phyloP scores from a whole-genome alignment of 805 yeast genomes.

The Yarrowia deformans region DNA sequence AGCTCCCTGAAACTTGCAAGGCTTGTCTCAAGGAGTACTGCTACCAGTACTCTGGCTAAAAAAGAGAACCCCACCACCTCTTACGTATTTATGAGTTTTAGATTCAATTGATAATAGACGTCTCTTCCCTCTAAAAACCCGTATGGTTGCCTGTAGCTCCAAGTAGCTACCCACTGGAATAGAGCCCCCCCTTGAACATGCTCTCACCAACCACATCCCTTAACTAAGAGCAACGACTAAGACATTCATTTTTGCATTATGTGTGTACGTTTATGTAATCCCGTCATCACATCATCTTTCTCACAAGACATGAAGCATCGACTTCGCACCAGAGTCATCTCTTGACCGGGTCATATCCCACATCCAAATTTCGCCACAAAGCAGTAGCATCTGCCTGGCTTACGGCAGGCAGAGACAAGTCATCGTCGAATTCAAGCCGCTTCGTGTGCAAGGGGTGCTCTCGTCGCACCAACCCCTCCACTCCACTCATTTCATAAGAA shows the following conservation, averaged over 20 bases:
- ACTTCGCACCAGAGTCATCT: background rate
- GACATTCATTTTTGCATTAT: too few species aligned
- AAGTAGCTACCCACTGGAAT: too few species aligned
- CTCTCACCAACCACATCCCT: too few species aligned
- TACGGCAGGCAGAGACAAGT: conserved; percentile 6
- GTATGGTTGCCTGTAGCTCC: too few species aligned
- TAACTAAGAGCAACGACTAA: too few species aligned
- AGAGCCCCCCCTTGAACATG: too few species aligned
- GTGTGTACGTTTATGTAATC: too few species aligned
- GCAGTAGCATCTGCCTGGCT: conserved; percentile 20
- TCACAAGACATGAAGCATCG: background rate
- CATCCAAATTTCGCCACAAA: conserved; percentile 14
- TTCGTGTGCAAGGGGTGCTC: conserved; percentile 23
- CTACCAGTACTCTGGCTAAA: conserved; percentile 48
- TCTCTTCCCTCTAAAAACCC: background rate
- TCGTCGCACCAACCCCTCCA: conserved; percentile 19
- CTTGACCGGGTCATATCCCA: conserved; percentile 10
- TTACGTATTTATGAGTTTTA: background rate
- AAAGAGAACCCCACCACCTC: background rate
- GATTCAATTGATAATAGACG: background rate
- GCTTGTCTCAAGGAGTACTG: conserved; percentile 77
- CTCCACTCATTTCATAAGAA: conserved; percentile 31
- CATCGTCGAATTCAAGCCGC: conserved; percentile 26
- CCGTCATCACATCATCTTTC: too few species aligned
- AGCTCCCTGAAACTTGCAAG: conserved; percentile 74